A percentile compares a stretch with the other conserved stretches of the same genome.
Evolutionary conservation across 306 rosid species (phyloP).

Genomic region (Lathyrus tuberosus): DNA sequence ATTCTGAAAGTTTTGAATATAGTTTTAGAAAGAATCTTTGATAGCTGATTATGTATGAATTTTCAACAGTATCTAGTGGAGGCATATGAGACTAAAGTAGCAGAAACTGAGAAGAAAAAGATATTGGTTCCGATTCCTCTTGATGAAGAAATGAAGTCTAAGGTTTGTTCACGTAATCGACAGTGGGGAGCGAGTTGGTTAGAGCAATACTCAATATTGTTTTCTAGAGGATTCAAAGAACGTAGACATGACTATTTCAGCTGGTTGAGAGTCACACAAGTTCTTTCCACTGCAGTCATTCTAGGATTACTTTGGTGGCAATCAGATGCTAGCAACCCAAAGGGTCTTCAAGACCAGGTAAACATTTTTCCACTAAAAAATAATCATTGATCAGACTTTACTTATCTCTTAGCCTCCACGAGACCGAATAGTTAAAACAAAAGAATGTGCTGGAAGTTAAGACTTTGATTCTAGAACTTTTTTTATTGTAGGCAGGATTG

Average conservation of each 20-base stretch:
- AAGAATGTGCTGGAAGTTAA: too few relatives aligned
- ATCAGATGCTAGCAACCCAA: conserved; percentile 61
- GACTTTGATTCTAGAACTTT: background rate
- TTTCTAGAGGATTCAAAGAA: conserved; percentile 83
- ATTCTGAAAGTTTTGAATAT: background rate
- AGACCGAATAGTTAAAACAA: background rate
- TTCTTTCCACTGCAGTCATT: conserved; percentile 81
- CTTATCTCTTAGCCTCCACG: background rate
- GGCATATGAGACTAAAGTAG: conserved; percentile 76
- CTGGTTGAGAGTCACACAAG: conserved; percentile 98
- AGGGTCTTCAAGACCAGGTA: conserved; percentile 92
- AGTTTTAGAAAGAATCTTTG: background rate
- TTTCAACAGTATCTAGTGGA: conserved; percentile 75
- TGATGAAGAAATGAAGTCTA: conserved; percentile 69
- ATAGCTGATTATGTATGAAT: background rate
- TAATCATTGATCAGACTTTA: background rate
- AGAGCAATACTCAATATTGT: conserved; percentile 72
- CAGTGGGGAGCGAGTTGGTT: conserved; percentile 92
- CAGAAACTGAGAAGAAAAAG: conserved; percentile 77
- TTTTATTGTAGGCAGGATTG: conserved; percentile 71
- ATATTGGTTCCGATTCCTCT: conserved; percentile 63
- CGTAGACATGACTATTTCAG: conserved; percentile 87
- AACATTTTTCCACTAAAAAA: background rate
- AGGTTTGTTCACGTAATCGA: conserved; percentile 50
- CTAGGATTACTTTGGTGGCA: conserved; percentile 98